phyloP scores from a whole-genome alignment of 305 asterid genomes.

The Fraxinus sp. region DNA sequence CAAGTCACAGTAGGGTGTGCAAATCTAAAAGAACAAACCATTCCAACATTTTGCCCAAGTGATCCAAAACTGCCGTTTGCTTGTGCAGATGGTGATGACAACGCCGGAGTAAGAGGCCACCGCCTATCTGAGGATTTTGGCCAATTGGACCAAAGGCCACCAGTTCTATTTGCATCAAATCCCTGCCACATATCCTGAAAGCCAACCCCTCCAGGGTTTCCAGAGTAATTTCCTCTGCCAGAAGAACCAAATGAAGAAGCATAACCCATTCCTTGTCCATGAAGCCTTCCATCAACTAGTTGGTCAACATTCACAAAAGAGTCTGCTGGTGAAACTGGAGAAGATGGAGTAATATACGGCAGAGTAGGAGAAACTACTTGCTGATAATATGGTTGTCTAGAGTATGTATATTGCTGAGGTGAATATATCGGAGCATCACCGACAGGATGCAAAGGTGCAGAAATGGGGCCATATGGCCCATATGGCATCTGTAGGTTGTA shows the following conservation, averaged over 20 bases:
- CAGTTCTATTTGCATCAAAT: constrained; percentile 23
- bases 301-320: constrained; percentile 11
- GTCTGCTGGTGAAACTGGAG: constrained; percentile 13
- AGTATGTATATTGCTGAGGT: constrained; percentile 13
- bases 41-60: constrained; percentile 10
- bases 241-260: constrained; percentile 13
- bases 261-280: constrained; percentile 7
- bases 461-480: constrained; percentile 15
- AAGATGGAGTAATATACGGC: not conserved
- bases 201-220: constrained; percentile 18
- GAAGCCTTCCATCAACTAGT: constrained; percentile 17
- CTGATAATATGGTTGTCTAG: constrained; percentile 12
- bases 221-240: constrained; percentile 22
- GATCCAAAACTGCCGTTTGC: constrained; percentile 5
- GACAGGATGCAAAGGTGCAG: constrained; percentile 15
- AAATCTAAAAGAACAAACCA: constrained; percentile 1
- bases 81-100: constrained; percentile 13
- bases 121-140: constrained; percentile 25
- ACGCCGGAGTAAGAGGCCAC: constrained; percentile 4
- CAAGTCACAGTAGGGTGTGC: not conserved
- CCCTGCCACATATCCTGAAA: constrained; percentile 21
- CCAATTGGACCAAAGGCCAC: constrained; percentile 26
- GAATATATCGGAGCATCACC: constrained; percentile 13
- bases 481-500: constrained; percentile 18
- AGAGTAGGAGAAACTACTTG: constrained; percentile 18